These are phyloP conservation scores for Galium porrigens DNA, from an alignment of 305 asterid genomes.

Conservation along the genomic window DNA sequence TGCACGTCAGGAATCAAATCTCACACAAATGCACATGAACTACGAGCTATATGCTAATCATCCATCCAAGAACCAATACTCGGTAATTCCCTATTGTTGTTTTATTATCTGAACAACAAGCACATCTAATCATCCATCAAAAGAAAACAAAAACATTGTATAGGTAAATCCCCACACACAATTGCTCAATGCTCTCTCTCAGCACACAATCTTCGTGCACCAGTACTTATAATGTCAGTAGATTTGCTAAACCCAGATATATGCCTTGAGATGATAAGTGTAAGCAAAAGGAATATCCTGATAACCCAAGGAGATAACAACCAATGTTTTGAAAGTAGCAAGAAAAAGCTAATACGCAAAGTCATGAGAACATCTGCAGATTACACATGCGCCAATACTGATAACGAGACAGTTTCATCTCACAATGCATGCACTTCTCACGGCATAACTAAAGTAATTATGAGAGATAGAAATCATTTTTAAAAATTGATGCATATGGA, in stretches of 20 bases:
- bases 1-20: background rate
- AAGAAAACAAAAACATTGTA: slow-evolving; percentile 9
- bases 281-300: background rate
- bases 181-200: background rate
- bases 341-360: background rate
- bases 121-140: slow-evolving; percentile 7
- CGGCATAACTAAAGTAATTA: background rate
- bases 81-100: background rate
- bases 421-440: background rate
- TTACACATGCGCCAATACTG: background rate
- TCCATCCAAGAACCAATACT: slow-evolving; percentile 10
- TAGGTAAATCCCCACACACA: slow-evolving; percentile 5
- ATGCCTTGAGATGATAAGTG: background rate
- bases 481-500: background rate
- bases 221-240: background rate
- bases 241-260: background rate
- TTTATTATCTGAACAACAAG: background rate
- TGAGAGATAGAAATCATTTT: background rate
- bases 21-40: background rate
- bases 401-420: slow-evolving; percentile 7
- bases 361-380: background rate
- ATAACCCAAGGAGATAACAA: background rate
- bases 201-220: background rate
- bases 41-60: background rate
- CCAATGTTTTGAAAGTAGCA: background rate